Evolutionary conservation across 805 yeast genomes (phyloP), one percentile per base, ranked within the genome.

Genomic region (Starmerella apis): DNA sequence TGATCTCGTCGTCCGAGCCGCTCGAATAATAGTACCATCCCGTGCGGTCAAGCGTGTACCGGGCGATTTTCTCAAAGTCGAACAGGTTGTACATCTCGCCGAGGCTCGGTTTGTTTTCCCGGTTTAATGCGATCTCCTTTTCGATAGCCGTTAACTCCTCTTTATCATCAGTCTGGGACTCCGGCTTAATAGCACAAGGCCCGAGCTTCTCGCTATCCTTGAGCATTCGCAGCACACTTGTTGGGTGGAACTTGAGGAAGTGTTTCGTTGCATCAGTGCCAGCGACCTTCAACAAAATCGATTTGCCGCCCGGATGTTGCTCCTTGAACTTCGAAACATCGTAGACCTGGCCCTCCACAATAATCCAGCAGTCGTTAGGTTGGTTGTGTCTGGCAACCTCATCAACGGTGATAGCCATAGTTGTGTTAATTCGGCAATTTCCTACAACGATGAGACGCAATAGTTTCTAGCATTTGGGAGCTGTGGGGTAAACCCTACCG

Each of bases 21-120:
- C 87, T 78, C 3, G 94, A 82, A 64, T 87, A 90, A 66, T 90
- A 90, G 13, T 92, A 92, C 94, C 96, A 85, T 0, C 92, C 96
- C 28, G 77, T 75, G 49, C 77, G 79, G 27, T 85, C 76, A 72
- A 90, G 71, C 30, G 85, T 82, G 52, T 80, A 76, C 46, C 86
- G 74, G 3, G 97, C 96, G 41, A 90, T 78, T 59, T 77, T 75
- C 65, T 90, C 97, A 62, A 90, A 87, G 65, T 90, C 97, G 59
- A 79, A 81, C 52, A 86, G 59, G 61, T 92, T 90, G 63, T 80
- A 78, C 51, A 88, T 74, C 59, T 78, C 79, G 7, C 77, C 70
- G 35, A 90, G 61, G 14, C 79, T 79, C 1, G 97, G 97, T 65
- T 76, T 78, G 50, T 71, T 68, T 41, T 51, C 33, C 30, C 69